Percentiles rank a stretch among this genome's conserved stretches.
These are phyloP conservation scores for Mortierella sp. DNA, from an alignment of 371 early-diverging fungal species.

Conservation along the genomic window DNA sequence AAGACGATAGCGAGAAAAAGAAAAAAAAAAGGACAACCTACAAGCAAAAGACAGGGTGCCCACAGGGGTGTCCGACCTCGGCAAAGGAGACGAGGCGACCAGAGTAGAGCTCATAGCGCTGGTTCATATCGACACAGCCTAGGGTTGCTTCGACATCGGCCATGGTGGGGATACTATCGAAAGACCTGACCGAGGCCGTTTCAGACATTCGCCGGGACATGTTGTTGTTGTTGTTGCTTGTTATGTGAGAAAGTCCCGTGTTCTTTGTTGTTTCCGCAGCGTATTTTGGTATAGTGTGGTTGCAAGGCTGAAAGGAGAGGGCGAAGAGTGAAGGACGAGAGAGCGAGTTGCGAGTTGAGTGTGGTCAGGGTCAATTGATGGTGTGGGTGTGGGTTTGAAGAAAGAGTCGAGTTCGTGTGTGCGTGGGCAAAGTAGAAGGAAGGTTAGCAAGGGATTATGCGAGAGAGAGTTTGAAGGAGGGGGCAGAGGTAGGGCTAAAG, in stretches of 20 bases:
- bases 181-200: constrained; percentile 48
- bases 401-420: no score
- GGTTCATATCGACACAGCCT: constrained; percentile 58
- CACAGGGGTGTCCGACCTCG: constrained; percentile 57
- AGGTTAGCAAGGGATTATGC: no score
- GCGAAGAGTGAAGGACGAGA: background rate
- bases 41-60: constrained; percentile 59
- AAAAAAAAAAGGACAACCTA: constrained; percentile 15
- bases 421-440: no score
- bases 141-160: constrained; percentile 58
- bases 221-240: background rate
- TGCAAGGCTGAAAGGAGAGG: background rate
- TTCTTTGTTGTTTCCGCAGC: background rate
- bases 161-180: constrained; percentile 59
- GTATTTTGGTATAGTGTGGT: background rate
- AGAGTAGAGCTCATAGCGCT: constrained; percentile 54
- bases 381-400: background rate
- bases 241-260: background rate
- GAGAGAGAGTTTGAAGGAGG: background rate
- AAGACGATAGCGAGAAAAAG: background rate
- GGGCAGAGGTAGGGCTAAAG: background rate
- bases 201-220: constrained; percentile 60
- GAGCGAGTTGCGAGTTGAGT: background rate
- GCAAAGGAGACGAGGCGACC: constrained; percentile 56
- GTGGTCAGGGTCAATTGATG: constrained; percentile 5